phyloP scores from a whole-genome alignment of 495 filamentous ascomycete species.

The Penicillium goetzii region DNA sequence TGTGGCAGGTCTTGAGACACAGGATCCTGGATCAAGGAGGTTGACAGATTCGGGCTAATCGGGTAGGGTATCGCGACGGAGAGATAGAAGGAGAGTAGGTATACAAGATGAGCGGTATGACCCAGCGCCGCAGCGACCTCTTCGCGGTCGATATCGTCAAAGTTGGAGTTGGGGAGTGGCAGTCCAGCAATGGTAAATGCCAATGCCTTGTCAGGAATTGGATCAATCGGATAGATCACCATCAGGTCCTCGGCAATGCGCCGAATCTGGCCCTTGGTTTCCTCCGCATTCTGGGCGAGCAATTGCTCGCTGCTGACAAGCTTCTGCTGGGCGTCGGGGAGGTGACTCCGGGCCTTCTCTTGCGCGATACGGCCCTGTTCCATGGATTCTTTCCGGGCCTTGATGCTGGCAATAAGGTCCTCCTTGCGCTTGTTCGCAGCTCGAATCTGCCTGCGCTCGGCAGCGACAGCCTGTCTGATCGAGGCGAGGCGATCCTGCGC shows the following conservation, averaged over 20 bases:
- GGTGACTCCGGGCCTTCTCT: slow-evolving; percentile 49
- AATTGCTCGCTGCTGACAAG: slow-evolving; percentile 58
- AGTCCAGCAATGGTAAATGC: slow-evolving; percentile 77
- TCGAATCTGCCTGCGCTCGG: slow-evolving; percentile 68
- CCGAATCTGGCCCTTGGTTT: slow-evolving; percentile 77
- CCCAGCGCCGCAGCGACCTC: slow-evolving; percentile 81
- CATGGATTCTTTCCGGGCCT: slow-evolving; percentile 68
- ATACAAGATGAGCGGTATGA: slow-evolving; percentile 74
- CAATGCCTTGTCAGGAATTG: slow-evolving; percentile 63
- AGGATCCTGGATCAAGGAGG: slow-evolving; percentile 77
- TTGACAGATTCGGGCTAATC: slow-evolving; percentile 69
- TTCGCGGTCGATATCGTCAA: slow-evolving; percentile 67
- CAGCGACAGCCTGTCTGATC: slow-evolving; percentile 61
- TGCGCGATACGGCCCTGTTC: slow-evolving; percentile 61
- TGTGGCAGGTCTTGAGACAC: slow-evolving; percentile 69
- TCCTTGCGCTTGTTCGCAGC: slow-evolving; percentile 58
- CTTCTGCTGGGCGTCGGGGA: slow-evolving; percentile 60
- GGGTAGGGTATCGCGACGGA: slow-evolving; percentile 80
- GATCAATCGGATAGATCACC: slow-evolving; percentile 77
- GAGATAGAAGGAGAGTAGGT: slow-evolving; percentile 83
- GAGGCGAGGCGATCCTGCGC: slow-evolving; percentile 65
- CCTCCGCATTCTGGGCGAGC: slow-evolving; percentile 58
- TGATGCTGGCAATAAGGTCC: slow-evolving; percentile 68
- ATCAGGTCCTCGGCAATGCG: slow-evolving; percentile 83
- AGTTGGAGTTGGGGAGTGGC: slow-evolving; percentile 75